A percentile compares a stretch with the other conserved stretches of the same genome.
Conservation (phyloP, 148 eudicot species). For the Mesembryanthemum crystallinum region DNA sequence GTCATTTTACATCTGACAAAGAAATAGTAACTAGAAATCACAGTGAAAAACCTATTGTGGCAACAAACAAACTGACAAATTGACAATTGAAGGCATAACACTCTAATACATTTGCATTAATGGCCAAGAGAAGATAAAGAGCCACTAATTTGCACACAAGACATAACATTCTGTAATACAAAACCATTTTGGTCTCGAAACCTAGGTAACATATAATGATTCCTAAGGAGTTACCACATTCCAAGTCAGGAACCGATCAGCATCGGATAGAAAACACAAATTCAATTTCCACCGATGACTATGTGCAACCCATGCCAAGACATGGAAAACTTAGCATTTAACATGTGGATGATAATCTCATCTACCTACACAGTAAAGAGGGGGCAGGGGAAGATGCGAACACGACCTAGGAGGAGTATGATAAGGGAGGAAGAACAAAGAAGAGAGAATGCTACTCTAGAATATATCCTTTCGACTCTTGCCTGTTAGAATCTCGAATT, state of each 20-base stretch:
- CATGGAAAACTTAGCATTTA: slow-evolving; percentile 2
- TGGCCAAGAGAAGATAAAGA: not conserved
- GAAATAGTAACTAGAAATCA: too few relatives aligned
- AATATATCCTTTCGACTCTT: slow-evolving; percentile 20
- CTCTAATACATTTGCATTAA: too few relatives aligned
- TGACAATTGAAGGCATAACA: too few relatives aligned
- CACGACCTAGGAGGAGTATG: not conserved
- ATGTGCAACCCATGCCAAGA: slow-evolving; percentile 27
- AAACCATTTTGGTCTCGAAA: slow-evolving; percentile 16
- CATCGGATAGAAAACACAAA: slow-evolving; percentile 6
- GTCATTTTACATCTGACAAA: too few relatives aligned
- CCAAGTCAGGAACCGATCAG: slow-evolving; percentile 18
- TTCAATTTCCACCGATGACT: slow-evolving; percentile 13
- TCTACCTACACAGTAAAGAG: slow-evolving; percentile 16
- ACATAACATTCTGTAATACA: slow-evolving; percentile 2
- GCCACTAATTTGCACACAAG: not conserved
- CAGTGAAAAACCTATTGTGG: too few relatives aligned
- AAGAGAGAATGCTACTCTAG: slow-evolving; percentile 22
- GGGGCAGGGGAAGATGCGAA: not conserved
- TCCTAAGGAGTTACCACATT: slow-evolving; percentile 8
- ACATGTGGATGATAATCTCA: slow-evolving; percentile 16
- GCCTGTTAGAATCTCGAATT: slow-evolving; percentile 43
- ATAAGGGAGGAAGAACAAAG: not conserved
- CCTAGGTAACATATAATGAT: slow-evolving; percentile 7
- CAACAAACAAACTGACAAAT: too few relatives aligned